Evolutionary conservation across 805 yeast genomes (phyloP).

Genomic region (Barnettozyma vustinii): DNA sequence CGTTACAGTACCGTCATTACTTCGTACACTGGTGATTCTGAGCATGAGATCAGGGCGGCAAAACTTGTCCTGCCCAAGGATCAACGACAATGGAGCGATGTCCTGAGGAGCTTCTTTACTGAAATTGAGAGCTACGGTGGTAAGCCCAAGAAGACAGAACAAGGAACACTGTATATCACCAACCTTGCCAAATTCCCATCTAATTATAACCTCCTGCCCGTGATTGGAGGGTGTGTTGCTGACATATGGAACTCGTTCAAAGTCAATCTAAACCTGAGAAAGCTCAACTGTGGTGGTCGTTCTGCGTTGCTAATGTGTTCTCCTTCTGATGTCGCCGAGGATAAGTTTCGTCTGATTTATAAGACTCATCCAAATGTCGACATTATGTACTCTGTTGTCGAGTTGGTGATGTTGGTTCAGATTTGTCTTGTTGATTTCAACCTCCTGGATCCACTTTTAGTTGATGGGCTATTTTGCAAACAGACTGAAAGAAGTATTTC

Average conservation of each 20-base stretch:
- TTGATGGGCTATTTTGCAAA: conserved; percentile 83
- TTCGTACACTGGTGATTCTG: conserved; percentile 78
- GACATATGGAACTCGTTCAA: conserved; percentile 51
- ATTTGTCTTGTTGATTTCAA: conserved; percentile 73
- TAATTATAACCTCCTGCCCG: conserved; percentile 61
- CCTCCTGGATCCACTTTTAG: conserved; percentile 57
- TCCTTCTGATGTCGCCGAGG: conserved; percentile 73
- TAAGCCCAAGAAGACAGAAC: conserved; percentile 56
- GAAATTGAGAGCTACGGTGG: conserved; percentile 65
- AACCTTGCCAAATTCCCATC: conserved; percentile 80
- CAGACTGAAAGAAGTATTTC: conserved; percentile 66
- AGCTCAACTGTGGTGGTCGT: conserved; percentile 81
- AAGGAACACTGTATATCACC: conserved; percentile 69
- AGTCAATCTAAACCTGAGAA: conserved; percentile 70
- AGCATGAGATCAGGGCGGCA: conserved; percentile 57
- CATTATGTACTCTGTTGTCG: conserved; percentile 31
- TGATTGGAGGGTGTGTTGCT: conserved; percentile 50
- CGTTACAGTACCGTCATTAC: conserved; percentile 63
- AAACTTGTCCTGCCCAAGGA: conserved; percentile 46
- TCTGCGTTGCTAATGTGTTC: conserved; percentile 65
- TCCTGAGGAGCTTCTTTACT: conserved; percentile 54
- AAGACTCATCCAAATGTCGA: conserved; percentile 41
- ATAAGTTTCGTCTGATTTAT: conserved; percentile 75
- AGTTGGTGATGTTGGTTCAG: conserved; percentile 70
- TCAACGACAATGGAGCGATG: conserved; percentile 28